A percentile compares a stretch with the other conserved stretches of the same genome.
phyloP scores from a whole-genome alignment of 768 basidiomycete species.

The Artomyces pyxidatus region DNA sequence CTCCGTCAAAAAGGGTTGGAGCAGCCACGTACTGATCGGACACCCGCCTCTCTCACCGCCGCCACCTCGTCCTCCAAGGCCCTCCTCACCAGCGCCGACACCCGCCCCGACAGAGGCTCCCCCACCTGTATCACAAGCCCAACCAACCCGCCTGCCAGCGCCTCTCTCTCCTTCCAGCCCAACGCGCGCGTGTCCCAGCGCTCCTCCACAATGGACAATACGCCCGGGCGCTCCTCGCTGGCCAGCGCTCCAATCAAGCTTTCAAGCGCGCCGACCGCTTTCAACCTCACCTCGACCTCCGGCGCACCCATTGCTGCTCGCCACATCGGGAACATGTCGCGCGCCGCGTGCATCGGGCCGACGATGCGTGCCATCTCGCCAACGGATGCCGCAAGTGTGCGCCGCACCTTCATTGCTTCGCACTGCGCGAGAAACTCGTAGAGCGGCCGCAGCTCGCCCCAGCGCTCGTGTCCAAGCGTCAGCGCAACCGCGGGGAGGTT shows the following conservation, averaged over 20 bases:
- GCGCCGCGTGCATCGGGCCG: conserved; percentile 55
- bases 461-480: conserved; percentile 68
- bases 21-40: conserved; percentile 46
- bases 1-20: conserved; percentile 8
- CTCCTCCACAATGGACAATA: conserved; percentile 34
- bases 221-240: conserved; percentile 30
- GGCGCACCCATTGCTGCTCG: conserved; percentile 48
- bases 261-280: conserved; percentile 60
- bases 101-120: neutral
- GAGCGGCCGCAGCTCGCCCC: conserved; percentile 61
- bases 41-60: conserved; percentile 75
- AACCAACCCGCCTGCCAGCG: conserved; percentile 46
- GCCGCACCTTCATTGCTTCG: conserved; percentile 53
- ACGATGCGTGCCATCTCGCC: conserved; percentile 87
- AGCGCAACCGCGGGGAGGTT: conserved; percentile 89
- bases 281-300: conserved; percentile 61
- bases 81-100: conserved; percentile 15
- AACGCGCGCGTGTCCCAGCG: conserved; percentile 46
- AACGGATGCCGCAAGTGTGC: conserved; percentile 78
- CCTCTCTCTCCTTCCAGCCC: conserved; percentile 78
- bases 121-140: conserved; percentile 22
- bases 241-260: conserved; percentile 49
- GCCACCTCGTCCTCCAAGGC: conserved; percentile 74
- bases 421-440: conserved; percentile 63
- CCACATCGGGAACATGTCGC: conserved; percentile 70